phyloP scores from a whole-genome alignment of 2,329 filamentous ascomycete genomes.

The Beauveria pseudobassiana region DNA sequence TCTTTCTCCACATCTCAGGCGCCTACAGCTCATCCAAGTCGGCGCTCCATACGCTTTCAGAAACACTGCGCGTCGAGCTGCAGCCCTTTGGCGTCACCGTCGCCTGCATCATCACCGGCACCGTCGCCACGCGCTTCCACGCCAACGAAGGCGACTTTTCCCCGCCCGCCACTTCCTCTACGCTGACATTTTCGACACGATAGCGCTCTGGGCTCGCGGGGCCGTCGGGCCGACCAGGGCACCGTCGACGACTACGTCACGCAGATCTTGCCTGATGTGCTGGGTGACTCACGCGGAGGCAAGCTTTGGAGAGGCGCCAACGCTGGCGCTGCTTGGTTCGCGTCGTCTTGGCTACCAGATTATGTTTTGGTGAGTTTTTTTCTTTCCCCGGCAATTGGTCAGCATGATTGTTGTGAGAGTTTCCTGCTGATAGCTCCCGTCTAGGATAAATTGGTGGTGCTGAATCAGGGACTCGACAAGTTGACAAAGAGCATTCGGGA shows the following conservation, averaged over 20 bases:
- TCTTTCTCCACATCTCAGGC: background rate
- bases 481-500: background rate
- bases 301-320: slow-evolving; percentile 5
- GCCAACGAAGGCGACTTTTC: background rate
- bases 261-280: slow-evolving; percentile 2
- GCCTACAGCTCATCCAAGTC: slow-evolving; percentile 7
- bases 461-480: background rate
- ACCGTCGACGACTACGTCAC: slow-evolving; percentile 4
- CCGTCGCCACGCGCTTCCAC: slow-evolving; percentile 1
- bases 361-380: slow-evolving; percentile 3
- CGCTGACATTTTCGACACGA: background rate
- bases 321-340: background rate
- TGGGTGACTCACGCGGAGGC: background rate
- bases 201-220: slow-evolving; percentile 4
- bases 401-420: too few species aligned
- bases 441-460: background rate
- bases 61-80: slow-evolving; percentile 10
- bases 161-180: background rate
- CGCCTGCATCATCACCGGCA: slow-evolving; percentile 8
- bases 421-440: background rate
- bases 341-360: background rate
- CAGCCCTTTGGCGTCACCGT: slow-evolving; percentile 10
- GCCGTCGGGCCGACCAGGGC: background rate
- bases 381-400: background rate
- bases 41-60: slow-evolving; percentile 1